Conservation (phyloP, 352 stramenopile genomes). For the Phytophthora boehmeriae region DNA sequence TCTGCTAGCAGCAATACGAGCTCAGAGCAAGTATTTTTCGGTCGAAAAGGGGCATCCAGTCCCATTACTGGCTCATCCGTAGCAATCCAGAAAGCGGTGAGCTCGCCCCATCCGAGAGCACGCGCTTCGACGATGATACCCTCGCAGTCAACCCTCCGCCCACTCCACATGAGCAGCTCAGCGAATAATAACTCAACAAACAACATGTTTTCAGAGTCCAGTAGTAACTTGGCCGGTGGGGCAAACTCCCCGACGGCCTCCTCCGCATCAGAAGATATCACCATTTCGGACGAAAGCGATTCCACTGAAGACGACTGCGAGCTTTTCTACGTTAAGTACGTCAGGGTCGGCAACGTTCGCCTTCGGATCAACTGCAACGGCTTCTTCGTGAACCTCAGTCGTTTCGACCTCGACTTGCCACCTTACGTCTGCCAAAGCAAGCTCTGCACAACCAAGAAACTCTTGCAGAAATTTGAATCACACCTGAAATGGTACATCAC, state of each 20-base stretch:
- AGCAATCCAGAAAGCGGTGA: conserved; percentile 22
- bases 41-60: conserved; percentile 40
- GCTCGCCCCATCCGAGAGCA: conserved; percentile 27
- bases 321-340: conserved; percentile 89
- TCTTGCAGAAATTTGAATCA: conserved; percentile 84
- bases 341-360: conserved; percentile 78
- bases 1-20: conserved; percentile 30
- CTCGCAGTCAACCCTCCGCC: conserved; percentile 9
- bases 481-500: conserved; percentile 86
- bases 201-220: conserved; percentile 23
- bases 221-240: conserved; percentile 2
- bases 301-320: conserved; percentile 62
- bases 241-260: conserved; percentile 21
- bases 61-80: conserved; percentile 8
- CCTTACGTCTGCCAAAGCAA: conserved; percentile 84
- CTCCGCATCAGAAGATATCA: conserved; percentile 13
- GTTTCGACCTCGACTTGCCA: conserved; percentile 80
- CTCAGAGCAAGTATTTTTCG: conserved; percentile 67
- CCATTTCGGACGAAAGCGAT: conserved; percentile 52
- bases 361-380: conserved; percentile 86
- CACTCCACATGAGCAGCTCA: conserved; percentile 27
- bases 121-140: conserved; percentile 7
- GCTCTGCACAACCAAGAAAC: conserved; percentile 81
- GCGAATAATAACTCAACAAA: conserved; percentile 9
- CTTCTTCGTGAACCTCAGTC: conserved; percentile 85